A percentile compares a stretch with the other conserved stretches of the same genome.
Conservation (phyloP, 352 stramenopile genomes). For the Phytopythium delawarense region DNA sequence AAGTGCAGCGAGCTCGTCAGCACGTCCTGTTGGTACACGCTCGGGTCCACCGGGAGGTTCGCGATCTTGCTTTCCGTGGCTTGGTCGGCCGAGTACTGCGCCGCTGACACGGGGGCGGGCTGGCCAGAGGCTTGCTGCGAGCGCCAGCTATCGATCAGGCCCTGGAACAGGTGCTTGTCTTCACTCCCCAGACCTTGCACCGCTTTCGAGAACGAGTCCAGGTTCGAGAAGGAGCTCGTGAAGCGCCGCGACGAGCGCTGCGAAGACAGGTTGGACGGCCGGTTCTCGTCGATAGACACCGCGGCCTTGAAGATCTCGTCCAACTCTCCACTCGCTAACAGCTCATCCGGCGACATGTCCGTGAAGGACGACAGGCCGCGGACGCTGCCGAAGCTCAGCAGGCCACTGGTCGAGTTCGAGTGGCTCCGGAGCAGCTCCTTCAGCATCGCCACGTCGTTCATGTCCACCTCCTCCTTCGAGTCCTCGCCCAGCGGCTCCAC, state of each 20-base stretch:
- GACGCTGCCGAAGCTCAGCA: constrained; percentile 61
- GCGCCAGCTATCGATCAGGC: constrained; percentile 52
- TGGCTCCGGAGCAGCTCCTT: constrained; percentile 66
- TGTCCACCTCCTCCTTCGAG: constrained; percentile 47
- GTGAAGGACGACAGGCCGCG: constrained; percentile 51
- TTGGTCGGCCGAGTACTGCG: constrained; percentile 7
- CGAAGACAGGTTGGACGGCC: constrained; percentile 13
- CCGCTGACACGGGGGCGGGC: constrained; percentile 16
- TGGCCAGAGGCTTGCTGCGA: constrained; percentile 15
- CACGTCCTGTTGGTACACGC: constrained; percentile 24
- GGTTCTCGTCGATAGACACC: constrained; percentile 62
- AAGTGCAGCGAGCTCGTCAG: constrained; percentile 38
- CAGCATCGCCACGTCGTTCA: constrained; percentile 62
- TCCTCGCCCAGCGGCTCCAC: constrained; percentile 58
- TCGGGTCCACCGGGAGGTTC: constrained; percentile 38
- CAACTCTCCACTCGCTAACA: constrained; percentile 73
- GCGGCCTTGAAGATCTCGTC: constrained; percentile 74
- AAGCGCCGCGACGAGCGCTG: constrained; percentile 38
- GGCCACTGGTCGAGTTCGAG: constrained; percentile 34
- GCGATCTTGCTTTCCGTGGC: constrained; percentile 15
- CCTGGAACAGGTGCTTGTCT: constrained; percentile 69
- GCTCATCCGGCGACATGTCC: constrained; percentile 73
- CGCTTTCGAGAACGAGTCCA: constrained; percentile 48
- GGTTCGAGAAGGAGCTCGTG: constrained; percentile 51
- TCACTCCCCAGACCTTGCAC: constrained; percentile 52